Base-by-base conservation (phyloP, 2,329 filamentous ascomycete species). In the Scopulariopsis brevicaulis region DNA sequence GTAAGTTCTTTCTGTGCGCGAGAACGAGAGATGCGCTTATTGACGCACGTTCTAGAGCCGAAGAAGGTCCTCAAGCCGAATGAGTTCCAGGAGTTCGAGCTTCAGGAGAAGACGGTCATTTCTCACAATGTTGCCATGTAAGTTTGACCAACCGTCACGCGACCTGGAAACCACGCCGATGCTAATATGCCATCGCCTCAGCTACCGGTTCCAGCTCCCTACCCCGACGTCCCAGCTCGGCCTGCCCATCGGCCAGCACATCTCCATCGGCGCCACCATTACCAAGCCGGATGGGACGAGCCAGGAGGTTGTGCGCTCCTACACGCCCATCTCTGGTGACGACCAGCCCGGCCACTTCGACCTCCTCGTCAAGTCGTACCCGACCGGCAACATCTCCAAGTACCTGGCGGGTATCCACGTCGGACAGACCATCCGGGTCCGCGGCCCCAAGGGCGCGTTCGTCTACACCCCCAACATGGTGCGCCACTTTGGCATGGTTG, bases 41-140 rank as follows among this genome's bases (percentile, higher is more conserved):
- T 35, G 8, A 52, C 55, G 22, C 55, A 56, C 50, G 50, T 24
- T 59, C 32, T 71, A 91, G 90, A 85, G 70, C 79, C 85, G 62
- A 84, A 86, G 72, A 91, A 89, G 74, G 86, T 94, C 63, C 83
- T 99, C 65, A 93, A 93, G 76, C 90, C 92, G 35, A 84, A 86
- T 65, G 80, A 81, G 55, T 96, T 96, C 82, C 91, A 96, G 72
- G 83, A 96, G 59, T 96, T 96, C 70, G 86, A 90, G 71, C 86
- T 99, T 65, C 86, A 88, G 73, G 90, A 97, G 74, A 97, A 96
- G 83, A 97, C 87, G 15, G 82, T 95, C 64, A 86, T 97, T 68
- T 96, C 93, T 35, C 94, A 97, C 83, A 99, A 99, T 79, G 93
- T 96, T 60, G 92, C 93, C 73, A 96, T 99, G 88, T 91, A 75